Conservation (phyloP, 139 green algal genomes). For the Limnomonas spitsbergensis region DNA sequence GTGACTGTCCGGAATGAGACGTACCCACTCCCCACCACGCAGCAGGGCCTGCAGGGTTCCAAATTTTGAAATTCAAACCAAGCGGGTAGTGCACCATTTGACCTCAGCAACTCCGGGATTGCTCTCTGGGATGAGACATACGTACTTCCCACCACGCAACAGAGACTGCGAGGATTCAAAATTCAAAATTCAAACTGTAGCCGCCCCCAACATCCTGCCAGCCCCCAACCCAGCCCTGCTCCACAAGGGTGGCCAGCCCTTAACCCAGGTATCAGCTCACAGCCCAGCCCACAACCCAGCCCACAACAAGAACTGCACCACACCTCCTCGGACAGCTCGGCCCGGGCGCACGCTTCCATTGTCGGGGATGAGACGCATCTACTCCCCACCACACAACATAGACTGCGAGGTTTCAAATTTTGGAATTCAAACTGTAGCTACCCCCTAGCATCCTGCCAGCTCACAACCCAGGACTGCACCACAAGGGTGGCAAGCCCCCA, state of each 20-base stretch:
- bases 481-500: too few species aligned
- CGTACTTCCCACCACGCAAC: constrained; percentile 66
- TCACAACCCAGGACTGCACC: too few species aligned
- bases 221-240: too few species aligned
- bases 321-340: background rate
- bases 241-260: too few species aligned
- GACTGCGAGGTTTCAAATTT: constrained; percentile 35
- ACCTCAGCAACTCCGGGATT: constrained; percentile 76
- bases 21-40: constrained; percentile 60
- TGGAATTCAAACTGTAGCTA: background rate
- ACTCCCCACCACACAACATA: constrained; percentile 64
- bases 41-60: constrained; percentile 55
- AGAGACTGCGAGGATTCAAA: constrained; percentile 40
- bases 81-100: constrained; percentile 84
- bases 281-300: too few species aligned
- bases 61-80: constrained; percentile 29
- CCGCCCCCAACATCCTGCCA: too few species aligned
- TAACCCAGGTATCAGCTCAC: too few species aligned
- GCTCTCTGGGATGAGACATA: constrained; percentile 50
- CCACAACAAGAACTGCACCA: background rate
- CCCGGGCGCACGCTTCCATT: constrained; percentile 48
- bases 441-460: too few species aligned
- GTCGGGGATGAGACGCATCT: constrained; percentile 54
- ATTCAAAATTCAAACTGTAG: background rate
- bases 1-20: constrained; percentile 56